Evolutionary conservation across 108 stramenopile genomes (phyloP), one percentile per base, ranked within the genome.

Genomic region (Skeletonema menzelii): DNA sequence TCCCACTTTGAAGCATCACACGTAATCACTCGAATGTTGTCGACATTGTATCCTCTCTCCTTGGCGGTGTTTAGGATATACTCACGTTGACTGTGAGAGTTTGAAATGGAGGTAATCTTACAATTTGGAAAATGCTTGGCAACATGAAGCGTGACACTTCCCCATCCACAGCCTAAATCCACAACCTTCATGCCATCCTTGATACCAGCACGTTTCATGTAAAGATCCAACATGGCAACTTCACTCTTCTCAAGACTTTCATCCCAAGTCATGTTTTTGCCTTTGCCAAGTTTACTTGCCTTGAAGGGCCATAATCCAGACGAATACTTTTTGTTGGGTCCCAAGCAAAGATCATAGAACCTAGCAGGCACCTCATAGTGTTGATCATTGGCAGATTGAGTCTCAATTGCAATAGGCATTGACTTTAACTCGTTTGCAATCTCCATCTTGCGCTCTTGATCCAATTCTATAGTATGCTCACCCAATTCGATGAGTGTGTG

Each of bases 301-400:
- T 22, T 15, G 26, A 53, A 72, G 2, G 84, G 86, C 91, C 92
- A 98, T 4, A 85, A 67, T 32, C 97, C 91, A 66, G 73, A 86
- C 3, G 88, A 90, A 75, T 99, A 99, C 88, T 99, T 99, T 62
- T 92, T 91, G 31, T 89, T 66, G 0, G 92, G 94, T 12, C 98
- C 98, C 8, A 99, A 82, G 65, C 85, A 90, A 40, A 88, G 49
- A 60, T 83, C 84, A 75, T 97, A 99, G 66, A 99, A 96, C 26
- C 83, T 84, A 24, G 96, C 91, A 37, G 92, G 96, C 11, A 99
- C 97, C 71, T 99, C 98, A 75, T 99, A 99, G 81, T 99, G 98
- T 79, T 99, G 98, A 27, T 91, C 88, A 76, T 98, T 98, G 15
- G 98, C 97, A 28, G 61, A 94, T 7, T 87, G 72, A 22, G 95